Percentiles rank a stretch among this genome's conserved stretches.
phyloP scores from a whole-genome alignment of 495 filamentous ascomycete genomes.

The Penicillium goetzii region DNA sequence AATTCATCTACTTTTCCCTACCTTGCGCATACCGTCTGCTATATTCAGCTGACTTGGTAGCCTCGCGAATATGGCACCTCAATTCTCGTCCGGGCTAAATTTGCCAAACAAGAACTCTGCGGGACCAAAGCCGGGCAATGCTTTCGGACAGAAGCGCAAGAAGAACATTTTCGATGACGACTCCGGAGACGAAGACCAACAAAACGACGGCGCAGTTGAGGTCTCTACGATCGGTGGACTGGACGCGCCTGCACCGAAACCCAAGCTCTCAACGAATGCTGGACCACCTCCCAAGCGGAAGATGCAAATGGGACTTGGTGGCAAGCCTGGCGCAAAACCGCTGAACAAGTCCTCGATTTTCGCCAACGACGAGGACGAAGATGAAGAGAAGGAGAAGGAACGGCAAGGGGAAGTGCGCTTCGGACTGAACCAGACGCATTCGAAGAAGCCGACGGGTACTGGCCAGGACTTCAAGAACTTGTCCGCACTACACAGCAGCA shows the following conservation, averaged over 20 bases:
- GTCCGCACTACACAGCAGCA: conserved; percentile 52
- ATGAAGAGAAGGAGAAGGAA: conserved; percentile 30
- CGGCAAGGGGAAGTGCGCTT: conserved; percentile 24
- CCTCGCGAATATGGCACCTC: conserved; percentile 39
- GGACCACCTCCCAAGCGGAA: conserved; percentile 44
- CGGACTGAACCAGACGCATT: conserved; percentile 27
- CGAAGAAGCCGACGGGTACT: conserved; percentile 17
- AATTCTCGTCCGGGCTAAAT: conserved; percentile 62
- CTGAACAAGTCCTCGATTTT: conserved; percentile 48
- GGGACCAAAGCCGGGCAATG: conserved; percentile 28
- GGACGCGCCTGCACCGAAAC: conserved; percentile 26
- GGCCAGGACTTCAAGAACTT: conserved; percentile 49
- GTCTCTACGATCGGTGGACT: conserved; percentile 51
- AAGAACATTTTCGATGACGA: conserved; percentile 54
- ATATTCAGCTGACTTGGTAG: background rate
- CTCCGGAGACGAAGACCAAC: conserved; percentile 48
- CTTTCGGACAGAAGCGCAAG: conserved; percentile 51
- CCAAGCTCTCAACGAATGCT: conserved; percentile 18
- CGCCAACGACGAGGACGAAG: conserved; percentile 45
- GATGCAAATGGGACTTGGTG: conserved; percentile 29
- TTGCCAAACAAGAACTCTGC: conserved; percentile 51
- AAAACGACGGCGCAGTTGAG: conserved; percentile 30
- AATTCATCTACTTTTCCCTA: background rate
- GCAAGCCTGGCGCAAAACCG: conserved; percentile 39
- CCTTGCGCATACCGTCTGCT: background rate